Conservation (phyloP, 192 early-diverging fungal genomes). For the Lobosporangium transversale region DNA sequence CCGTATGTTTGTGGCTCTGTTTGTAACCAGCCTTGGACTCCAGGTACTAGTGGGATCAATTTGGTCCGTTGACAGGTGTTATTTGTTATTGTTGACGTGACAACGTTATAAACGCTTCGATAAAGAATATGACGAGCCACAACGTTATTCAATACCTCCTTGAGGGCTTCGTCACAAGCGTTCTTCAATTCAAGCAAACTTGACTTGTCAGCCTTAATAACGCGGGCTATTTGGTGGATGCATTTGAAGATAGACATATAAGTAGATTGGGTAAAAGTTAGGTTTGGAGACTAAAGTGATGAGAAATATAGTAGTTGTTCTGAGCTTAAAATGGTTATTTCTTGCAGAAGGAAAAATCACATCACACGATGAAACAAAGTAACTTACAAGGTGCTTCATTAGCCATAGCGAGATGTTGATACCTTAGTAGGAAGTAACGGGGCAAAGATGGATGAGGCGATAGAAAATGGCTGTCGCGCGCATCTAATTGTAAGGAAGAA, state of each 20-base stretch:
- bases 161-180: conserved; percentile 72
- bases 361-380: too few relatives aligned
- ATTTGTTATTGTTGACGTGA: background rate
- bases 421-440: background rate
- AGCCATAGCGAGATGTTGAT: background rate
- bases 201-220: conserved; percentile 55
- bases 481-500: too few relatives aligned
- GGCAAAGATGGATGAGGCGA: background rate
- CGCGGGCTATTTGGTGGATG: conserved; percentile 18
- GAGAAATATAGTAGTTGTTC: too few relatives aligned
- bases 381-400: background rate
- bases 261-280: background rate
- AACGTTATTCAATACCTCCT: conserved; percentile 52
- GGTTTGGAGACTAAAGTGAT: too few relatives aligned
- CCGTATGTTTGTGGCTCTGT: conserved; percentile 83
- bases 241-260: background rate
- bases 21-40: conserved; percentile 60
- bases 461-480: too few relatives aligned
- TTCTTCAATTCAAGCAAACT: conserved; percentile 64
- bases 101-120: background rate
- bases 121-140: background rate
- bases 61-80: too few relatives aligned
- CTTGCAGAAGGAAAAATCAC: background rate
- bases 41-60: conserved; percentile 58
- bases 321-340: too few relatives aligned